phyloP scores from a whole-genome alignment of 352 stramenopile genomes.

The Globisporangium recalcitrans region DNA sequence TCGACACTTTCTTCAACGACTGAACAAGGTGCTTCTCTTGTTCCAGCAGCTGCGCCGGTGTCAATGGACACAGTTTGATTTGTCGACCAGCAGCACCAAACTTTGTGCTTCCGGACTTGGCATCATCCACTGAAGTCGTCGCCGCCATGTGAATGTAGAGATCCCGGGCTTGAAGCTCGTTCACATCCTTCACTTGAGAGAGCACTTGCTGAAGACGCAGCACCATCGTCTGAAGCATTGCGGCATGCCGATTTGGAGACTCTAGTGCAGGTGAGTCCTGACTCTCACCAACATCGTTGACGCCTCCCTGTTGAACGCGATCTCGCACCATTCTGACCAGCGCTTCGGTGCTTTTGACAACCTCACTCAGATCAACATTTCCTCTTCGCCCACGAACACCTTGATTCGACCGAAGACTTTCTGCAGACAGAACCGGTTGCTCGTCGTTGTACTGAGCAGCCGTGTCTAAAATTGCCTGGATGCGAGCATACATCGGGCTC shows the following conservation, averaged over 20 bases:
- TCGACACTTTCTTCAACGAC: constrained; percentile 47
- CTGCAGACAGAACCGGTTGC: constrained; percentile 29
- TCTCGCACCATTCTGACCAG: constrained; percentile 27
- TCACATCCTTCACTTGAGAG: constrained; percentile 26
- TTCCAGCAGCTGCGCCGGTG: constrained; percentile 30
- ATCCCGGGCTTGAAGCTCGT: constrained; percentile 26
- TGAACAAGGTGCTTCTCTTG: constrained; percentile 40
- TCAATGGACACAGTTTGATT: constrained; percentile 36
- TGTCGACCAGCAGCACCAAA: constrained; percentile 9
- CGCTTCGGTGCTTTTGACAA: constrained; percentile 30
- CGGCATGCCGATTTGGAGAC: constrained; percentile 22
- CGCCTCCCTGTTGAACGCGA: constrained; percentile 20
- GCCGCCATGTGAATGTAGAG: constrained; percentile 36
- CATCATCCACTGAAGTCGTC: constrained; percentile 1
- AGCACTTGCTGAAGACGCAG: constrained; percentile 31
- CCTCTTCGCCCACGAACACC: constrained; percentile 15
- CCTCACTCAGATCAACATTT: constrained; percentile 24
- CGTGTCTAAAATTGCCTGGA: constrained; percentile 26
- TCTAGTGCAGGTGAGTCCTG: constrained; percentile 17
- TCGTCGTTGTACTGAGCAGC: constrained; percentile 28
- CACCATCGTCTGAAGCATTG: constrained; percentile 27
- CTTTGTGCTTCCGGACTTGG: background rate
- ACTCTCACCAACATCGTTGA: constrained; percentile 14
- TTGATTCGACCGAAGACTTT: constrained; percentile 17
- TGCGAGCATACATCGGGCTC: constrained; percentile 19